These are phyloP conservation scores for Chaetomium sp. DNA, from an alignment of 2,329 filamentous ascomycete species.

Conservation along the genomic window DNA sequence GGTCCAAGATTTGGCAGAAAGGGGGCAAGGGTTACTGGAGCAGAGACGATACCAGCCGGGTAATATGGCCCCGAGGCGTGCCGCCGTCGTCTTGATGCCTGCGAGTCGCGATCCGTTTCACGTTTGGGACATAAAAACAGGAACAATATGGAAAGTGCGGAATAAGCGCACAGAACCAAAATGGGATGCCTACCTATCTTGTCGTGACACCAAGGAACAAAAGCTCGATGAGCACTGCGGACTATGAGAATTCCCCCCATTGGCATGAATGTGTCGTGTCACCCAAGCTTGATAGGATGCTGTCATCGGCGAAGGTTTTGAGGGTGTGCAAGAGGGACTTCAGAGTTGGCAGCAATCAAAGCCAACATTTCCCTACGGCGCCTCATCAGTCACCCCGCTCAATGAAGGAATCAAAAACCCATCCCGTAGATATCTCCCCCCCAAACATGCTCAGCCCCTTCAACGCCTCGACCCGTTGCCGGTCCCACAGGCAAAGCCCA, in stretches of 20 bases:
- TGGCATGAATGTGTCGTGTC: no score
- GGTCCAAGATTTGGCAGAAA: not conserved
- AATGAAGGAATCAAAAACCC: not conserved
- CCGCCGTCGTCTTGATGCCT: no score
- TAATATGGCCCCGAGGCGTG: not conserved
- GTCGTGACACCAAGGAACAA: no score
- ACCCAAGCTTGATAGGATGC: not conserved
- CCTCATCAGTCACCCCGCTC: not conserved
- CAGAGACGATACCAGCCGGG: not conserved
- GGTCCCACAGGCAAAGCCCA: slow-evolving; percentile 10
- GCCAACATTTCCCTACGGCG: not conserved
- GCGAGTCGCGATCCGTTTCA: no score
- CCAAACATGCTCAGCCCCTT: slow-evolving; percentile 6
- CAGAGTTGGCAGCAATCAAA: not conserved
- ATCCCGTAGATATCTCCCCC: not conserved
- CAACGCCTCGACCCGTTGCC: slow-evolving; percentile 8
- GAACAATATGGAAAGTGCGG: no score
- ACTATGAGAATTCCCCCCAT: no score
- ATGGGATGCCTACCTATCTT: no score
- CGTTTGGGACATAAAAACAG: no score
- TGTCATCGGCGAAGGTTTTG: no score
- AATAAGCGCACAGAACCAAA: no score
- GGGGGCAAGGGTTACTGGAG: slow-evolving; percentile 2
- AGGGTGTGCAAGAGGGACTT: not conserved
- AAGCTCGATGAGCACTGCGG: no score